Evolutionary conservation across 148 eudicot species (phyloP), one percentile per base, ranked within the genome.

Genomic region (Camellia lanceoleosa): DNA sequence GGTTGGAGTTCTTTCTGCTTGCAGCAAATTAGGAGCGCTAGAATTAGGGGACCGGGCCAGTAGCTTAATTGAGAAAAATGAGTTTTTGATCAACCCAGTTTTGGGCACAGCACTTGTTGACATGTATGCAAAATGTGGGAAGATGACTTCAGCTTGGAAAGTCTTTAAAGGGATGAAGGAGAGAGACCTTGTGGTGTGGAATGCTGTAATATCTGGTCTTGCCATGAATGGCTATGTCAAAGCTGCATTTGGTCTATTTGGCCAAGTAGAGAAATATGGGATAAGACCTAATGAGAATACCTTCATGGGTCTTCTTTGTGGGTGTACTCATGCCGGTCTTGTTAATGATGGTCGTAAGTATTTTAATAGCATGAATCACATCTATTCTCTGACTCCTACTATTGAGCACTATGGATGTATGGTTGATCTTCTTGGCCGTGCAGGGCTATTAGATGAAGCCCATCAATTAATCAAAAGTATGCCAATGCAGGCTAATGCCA

Each of bases 401-500:
- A 73, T 73, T 55, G 76, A 73, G 47, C 76, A 73, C 46, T 73
- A 73, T 73, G 76, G 76, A 55, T 73, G 76, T 55, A 55, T 73
- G 76, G 76, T 55, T 73, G 76, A 73, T 55, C 76, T 73, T 73
- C 76, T 73, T 54, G 76, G 76, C 76, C 76, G 76, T 73, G 76
- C 76, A 0, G 76, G 76, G 19, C 63, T 73, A 59, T 55, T 73
- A 73, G 76, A 73, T 73, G 76, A 73, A 55, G 76, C 76, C 20
- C 63, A 54, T 73, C 59, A 30, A 5, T n/a, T 73, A 13, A 73
- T 73, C 42, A 55, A 54, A 42, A 14, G 5, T 41, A 73, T 73
- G 76, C 76, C 76, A 30, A 73, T 73, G 46, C 47, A 73, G 76
- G 76, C 76, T 55, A 73, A 73, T 73, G 61, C 76, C 19, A 73